Conservation (phyloP, 1,284 basidiomycete genomes). For the Trichosporon sp. region DNA sequence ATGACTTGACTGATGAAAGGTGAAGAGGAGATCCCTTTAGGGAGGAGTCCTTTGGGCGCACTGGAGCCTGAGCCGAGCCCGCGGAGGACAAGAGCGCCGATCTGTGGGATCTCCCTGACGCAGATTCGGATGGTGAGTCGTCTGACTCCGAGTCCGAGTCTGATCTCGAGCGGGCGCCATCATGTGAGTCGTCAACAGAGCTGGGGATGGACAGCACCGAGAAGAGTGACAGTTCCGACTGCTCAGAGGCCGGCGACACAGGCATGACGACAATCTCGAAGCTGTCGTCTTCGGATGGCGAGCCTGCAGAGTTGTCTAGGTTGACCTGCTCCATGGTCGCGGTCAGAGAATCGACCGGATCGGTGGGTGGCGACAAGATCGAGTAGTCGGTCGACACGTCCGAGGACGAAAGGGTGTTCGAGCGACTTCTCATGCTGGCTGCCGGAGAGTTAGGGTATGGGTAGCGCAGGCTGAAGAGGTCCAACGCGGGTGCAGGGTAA, state of each 20-base stretch:
- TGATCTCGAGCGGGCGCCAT: not conserved
- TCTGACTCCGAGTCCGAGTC: not conserved
- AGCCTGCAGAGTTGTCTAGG: not conserved
- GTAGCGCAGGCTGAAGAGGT: not conserved
- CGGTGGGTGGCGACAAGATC: not conserved
- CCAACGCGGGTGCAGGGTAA: not conserved
- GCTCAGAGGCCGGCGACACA: not conserved
- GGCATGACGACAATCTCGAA: conserved; percentile 11
- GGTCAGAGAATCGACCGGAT: not conserved
- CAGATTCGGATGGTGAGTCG: not conserved
- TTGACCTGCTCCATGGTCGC: not conserved
- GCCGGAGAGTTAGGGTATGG: not conserved
- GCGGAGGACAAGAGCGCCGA: not conserved
- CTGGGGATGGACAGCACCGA: conserved; percentile 1
- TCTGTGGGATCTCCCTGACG: not conserved
- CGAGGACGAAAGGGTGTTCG: not conserved
- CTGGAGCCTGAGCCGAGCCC: not conserved
- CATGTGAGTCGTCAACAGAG: not conserved
- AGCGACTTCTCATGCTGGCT: not conserved
- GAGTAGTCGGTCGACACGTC: not conserved
- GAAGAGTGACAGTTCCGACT: not conserved
- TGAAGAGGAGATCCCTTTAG: too few species aligned
- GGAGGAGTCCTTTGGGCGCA: not conserved
- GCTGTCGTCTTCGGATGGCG: not conserved
- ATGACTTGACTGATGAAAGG: too few species aligned